A percentile compares a stretch with the other conserved stretches of the same genome.
These are phyloP conservation scores for Fusarium marasasianum DNA, from an alignment of 2,329 filamentous ascomycete species.

Conservation along the genomic window DNA sequence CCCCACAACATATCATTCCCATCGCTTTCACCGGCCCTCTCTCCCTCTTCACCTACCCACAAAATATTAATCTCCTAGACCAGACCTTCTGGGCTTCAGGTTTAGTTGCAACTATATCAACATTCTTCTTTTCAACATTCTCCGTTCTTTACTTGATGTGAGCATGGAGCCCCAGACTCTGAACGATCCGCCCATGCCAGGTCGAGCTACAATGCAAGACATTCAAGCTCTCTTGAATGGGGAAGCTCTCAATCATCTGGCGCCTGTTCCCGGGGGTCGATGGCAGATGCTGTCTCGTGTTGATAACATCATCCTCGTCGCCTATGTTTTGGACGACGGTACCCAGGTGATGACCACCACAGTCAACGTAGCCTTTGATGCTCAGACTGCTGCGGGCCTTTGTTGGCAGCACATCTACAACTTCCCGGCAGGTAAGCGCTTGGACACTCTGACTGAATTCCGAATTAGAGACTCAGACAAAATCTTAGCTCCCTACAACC, in stretches of 20 bases:
- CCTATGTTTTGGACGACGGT: background rate
- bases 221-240: conserved; percentile 1
- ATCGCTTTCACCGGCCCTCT: background rate
- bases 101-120: background rate
- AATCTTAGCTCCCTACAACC: background rate
- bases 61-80: background rate
- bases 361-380: background rate
- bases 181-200: background rate
- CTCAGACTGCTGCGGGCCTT: background rate
- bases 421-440: background rate
- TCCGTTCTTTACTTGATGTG: background rate
- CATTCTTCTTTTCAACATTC: background rate
- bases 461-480: background rate
- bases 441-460: background rate
- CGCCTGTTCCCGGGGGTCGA: conserved; percentile 12
- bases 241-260: conserved; percentile 13
- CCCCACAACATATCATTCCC: background rate
- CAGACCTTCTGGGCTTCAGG: background rate
- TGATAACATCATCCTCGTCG: background rate
- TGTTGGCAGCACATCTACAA: conserved; percentile 13
- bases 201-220: background rate
- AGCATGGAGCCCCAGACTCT: background rate
- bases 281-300: conserved; percentile 11
- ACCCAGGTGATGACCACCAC: background rate
- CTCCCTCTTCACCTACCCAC: background rate